These are phyloP conservation scores for Botrytis cinerea DNA, from an alignment of 2,329 filamentous ascomycete genomes.

Conservation along the genomic window DNA sequence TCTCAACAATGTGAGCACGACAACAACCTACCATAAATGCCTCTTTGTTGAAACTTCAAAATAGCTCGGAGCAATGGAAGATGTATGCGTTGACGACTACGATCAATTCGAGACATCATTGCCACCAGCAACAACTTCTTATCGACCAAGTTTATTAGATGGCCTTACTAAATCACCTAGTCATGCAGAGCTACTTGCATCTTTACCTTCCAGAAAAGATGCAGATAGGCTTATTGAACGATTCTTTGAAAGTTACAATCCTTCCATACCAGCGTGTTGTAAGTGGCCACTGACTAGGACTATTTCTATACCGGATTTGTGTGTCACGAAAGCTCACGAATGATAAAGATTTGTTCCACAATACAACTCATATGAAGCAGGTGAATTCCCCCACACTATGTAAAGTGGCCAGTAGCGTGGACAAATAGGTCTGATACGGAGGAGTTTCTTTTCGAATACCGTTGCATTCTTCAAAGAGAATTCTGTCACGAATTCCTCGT, in stretches of 20 bases:
- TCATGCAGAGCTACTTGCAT: neutral
- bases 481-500: neutral
- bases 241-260: neutral
- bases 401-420: neutral
- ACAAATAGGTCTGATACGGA: neutral
- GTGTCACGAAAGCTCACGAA: neutral
- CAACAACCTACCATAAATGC: neutral
- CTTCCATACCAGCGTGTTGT: neutral
- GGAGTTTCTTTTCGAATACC: neutral
- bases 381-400: neutral
- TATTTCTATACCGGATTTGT: neutral
- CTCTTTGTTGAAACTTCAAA: neutral
- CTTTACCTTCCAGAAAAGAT: neutral
- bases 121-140: neutral
- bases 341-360: neutral
- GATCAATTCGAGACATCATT: neutral
- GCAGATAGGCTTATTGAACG: neutral
- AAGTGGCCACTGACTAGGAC: neutral
- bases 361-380: neutral
- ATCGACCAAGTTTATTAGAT: neutral
- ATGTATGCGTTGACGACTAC: neutral
- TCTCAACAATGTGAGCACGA: constrained; percentile 54
- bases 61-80: neutral
- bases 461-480: neutral
- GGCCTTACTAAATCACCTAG: neutral